Conservation (phyloP, 352 stramenopile genomes). For the Pythium utonaiense region DNA sequence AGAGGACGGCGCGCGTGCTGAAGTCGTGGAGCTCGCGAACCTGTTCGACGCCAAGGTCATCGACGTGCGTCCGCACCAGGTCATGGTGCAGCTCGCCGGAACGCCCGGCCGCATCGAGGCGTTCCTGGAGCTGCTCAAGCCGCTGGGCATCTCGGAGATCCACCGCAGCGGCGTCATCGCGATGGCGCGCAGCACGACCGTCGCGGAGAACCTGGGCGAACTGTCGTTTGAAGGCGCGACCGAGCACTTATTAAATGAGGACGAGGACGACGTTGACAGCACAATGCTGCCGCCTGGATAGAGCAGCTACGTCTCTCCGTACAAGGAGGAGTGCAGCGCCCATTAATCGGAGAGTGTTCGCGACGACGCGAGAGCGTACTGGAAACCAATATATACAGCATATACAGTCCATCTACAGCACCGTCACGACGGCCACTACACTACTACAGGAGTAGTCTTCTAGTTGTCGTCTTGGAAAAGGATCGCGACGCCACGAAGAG, state of each 20-base stretch:
- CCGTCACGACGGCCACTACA: not conserved
- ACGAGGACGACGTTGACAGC: slow-evolving; percentile 60
- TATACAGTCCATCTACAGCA: not conserved
- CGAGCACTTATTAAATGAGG: slow-evolving; percentile 61
- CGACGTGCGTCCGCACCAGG: slow-evolving; percentile 75
- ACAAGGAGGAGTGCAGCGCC: no score
- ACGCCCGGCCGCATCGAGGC: slow-evolving; percentile 75
- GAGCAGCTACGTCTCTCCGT: not conserved
- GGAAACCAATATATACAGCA: slow-evolving; percentile 1
- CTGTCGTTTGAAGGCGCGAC: slow-evolving; percentile 73
- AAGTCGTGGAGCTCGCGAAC: slow-evolving; percentile 79
- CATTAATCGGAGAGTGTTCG: no score
- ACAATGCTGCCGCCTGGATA: slow-evolving; percentile 70
- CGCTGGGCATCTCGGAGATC: slow-evolving; percentile 79
- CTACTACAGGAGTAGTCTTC: not conserved
- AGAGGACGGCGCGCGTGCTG: slow-evolving; percentile 61
- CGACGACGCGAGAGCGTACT: not conserved
- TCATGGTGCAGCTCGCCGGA: slow-evolving; percentile 81
- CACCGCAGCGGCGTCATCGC: slow-evolving; percentile 83
- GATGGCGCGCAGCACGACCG: slow-evolving; percentile 69
- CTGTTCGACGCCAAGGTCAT: slow-evolving; percentile 87
- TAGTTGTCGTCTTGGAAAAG: slow-evolving; percentile 96
- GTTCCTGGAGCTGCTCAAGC: slow-evolving; percentile 81
- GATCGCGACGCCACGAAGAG: slow-evolving; percentile 91
- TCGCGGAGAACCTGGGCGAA: slow-evolving; percentile 60